Base-by-base conservation (phyloP, 352 stramenopile genomes). In the Phytophthora syringae region DNA sequence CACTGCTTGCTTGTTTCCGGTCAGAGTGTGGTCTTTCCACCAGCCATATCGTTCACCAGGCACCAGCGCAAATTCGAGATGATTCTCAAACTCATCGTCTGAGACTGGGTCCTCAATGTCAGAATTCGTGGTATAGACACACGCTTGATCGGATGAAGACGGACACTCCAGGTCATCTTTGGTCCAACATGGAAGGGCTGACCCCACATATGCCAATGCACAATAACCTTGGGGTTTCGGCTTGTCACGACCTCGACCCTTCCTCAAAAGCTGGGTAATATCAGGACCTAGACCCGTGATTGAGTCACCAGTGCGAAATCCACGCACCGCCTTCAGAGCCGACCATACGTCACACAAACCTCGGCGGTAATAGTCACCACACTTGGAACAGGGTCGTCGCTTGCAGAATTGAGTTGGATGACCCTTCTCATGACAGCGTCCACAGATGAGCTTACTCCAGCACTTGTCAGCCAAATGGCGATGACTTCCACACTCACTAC, bases 1-100 rank as follows among this genome's bases (percentile, higher is more conserved):
- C 34, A 42, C 48, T 13, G 18, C 22, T 39, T 24, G 13, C 10
- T 49, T 27, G 5, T 45, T 10, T 12, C 37, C 42, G 7, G 27
- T 24, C 18, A 51, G 13, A 1, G 25, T 24, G 36, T 71, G 39
- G 37, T 49, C 16, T 12, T 13, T 37, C 63, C 63, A 72, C 63
- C 53, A 65, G 6, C 54, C 62, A 20, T 40, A 44, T 32, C 54
- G 32, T 56, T 70, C 61, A 32, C 61, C 53, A 25, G n/a, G 37
- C 0, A 15, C 11, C 47, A 53, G 27, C 24, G 27, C 24, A 15
- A 51, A 39, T 37, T 59, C 43, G 11, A 37, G n/a, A n/a, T n/a
- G n/a, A n/a, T n/a, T n/a, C n/a, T n/a, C n/a, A n/a, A n/a, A n/a
- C n/a, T n/a, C n/a, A 11, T 16, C 15, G 11, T 37, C 32, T 15